phyloP scores from a whole-genome alignment of 192 early-diverging fungal genomes.

The Gamsiella multidivaricata region DNA sequence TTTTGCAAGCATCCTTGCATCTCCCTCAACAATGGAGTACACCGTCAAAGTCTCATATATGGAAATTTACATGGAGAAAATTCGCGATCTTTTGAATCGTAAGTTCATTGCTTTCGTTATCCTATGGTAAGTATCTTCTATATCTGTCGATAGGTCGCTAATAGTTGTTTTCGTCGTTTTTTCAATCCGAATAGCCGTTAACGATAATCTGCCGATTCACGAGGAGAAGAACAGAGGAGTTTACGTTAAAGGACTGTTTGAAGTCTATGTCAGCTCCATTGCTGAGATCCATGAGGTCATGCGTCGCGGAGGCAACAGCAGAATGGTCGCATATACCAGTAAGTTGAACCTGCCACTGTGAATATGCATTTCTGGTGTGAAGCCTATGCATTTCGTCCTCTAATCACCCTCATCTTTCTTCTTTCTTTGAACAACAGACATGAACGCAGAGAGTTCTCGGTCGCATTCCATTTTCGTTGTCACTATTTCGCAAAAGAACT shows the following conservation, averaged over 20 bases:
- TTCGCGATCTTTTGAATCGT: conserved; percentile 95
- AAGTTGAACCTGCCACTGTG: conserved; percentile 49
- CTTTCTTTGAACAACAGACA: conserved; percentile 78
- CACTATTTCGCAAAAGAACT: conserved; percentile 95
- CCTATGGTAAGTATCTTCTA: too few relatives aligned
- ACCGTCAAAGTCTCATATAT: conserved; percentile 99
- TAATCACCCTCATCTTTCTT: too few relatives aligned
- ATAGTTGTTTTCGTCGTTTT: too few relatives aligned
- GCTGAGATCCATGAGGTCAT: conserved; percentile 98
- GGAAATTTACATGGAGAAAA: conserved; percentile 99
- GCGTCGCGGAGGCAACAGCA: conserved; percentile 88
- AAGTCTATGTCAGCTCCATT: conserved; percentile 95
- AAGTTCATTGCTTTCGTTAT: conserved; percentile 28
- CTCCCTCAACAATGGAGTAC: conserved; percentile 95
- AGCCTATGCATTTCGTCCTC: not conserved
- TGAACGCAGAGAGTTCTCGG: conserved; percentile 99
- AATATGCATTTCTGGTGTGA: too few relatives aligned
- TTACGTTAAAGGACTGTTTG: conserved; percentile 97
- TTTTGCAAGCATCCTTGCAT: conserved; percentile 90
- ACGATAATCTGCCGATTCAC: conserved; percentile 95
- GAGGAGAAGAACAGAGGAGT: conserved; percentile 98
- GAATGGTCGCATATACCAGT: conserved; percentile 93
- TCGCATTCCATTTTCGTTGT: conserved; percentile 98
- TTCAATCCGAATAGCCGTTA: conserved; percentile 61
- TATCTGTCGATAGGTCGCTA: too few relatives aligned